Base-by-base conservation (phyloP, 1,139 yeast genomes). In the Yamadazyma oceani region DNA sequence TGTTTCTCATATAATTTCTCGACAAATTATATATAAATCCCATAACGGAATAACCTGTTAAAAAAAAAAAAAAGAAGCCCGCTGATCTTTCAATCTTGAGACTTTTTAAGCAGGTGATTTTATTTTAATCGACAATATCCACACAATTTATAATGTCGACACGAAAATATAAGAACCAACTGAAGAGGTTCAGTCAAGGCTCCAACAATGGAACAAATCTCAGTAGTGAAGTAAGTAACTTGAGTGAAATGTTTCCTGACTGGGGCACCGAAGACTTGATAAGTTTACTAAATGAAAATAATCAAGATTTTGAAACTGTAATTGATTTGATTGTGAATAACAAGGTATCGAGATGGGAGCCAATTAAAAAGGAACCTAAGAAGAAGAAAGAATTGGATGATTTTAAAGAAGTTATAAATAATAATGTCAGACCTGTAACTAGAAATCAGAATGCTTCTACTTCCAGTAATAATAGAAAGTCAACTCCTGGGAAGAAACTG, bases 281-380 rank as follows among this genome's bases (percentile, higher is more conserved):
- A 37, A 78, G 84, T 38, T 81, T 88, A 43, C 79, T 90, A 50
- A 71, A 73, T 42, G 97, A 92, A 62, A 78, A 85, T 51, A 58
- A 65, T 44, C 75, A 82, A 49, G 89, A 85, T 55, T 71, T 88
- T 49, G 95, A 85, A 56, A 74, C 78, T 36, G 88, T 92, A 48
- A 84, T 87, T 50, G 90, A 85, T 57, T 82, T 89, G 62, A 90
- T 92, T 62, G 83, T 94, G 44, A 86, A 88, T 48, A 96, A 94
- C 49, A 75, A 76, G 56, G 79, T 76, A 26, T 67, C 78, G 45
- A 75, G 72, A 54, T 77, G 82, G 82, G 82, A 76, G 51, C 77
- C 77, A 31, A 75, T 71, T 45, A 69, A 67, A 52, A 73, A 74
- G 57, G 76, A 71, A 40, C 68, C 68, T 48, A 70, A 73, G 48